Conservation (phyloP, 2,329 filamentous ascomycete species). For the Pezicula neosporulosa region DNA sequence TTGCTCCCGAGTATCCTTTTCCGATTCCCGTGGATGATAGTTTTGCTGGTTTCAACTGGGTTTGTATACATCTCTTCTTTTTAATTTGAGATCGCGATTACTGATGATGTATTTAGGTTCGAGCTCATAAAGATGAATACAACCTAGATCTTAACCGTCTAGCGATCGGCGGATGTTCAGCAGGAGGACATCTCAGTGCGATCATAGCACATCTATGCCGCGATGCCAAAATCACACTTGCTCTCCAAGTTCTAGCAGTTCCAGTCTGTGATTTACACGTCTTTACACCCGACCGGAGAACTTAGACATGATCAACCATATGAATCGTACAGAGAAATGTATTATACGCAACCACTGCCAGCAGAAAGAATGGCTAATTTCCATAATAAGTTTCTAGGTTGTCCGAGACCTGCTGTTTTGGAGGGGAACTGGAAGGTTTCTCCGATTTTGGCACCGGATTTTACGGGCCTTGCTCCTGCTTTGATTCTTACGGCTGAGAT, state of each 20-base stretch:
- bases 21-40: constrained; percentile 39
- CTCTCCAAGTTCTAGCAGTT: constrained; percentile 15
- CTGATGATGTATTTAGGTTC: not conserved
- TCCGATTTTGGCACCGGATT: constrained; percentile 24
- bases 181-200: constrained; percentile 15
- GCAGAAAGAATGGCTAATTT: constrained; percentile 14
- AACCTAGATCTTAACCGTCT: constrained; percentile 10
- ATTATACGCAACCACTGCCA: constrained; percentile 9
- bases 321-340: constrained; percentile 14
- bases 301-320: constrained; percentile 6
- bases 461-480: constrained; percentile 23
- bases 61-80: constrained; percentile 1
- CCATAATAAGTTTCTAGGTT: constrained; percentile 11
- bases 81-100: not conserved
- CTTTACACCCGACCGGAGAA: not conserved
- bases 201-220: constrained; percentile 14
- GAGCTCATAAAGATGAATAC: constrained; percentile 12
- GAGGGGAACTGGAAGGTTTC: constrained; percentile 15
- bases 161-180: constrained; percentile 16
- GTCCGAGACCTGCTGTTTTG: constrained; percentile 1
- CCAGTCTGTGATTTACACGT: constrained; percentile 12
- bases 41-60: constrained; percentile 42
- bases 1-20: constrained; percentile 43
- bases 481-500: constrained; percentile 33
- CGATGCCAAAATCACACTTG: constrained; percentile 12